Percentiles rank a stretch among this genome's conserved stretches.
phyloP scores from a whole-genome alignment of 2,329 filamentous ascomycete species.

The Chaetomiaceae sp. region DNA sequence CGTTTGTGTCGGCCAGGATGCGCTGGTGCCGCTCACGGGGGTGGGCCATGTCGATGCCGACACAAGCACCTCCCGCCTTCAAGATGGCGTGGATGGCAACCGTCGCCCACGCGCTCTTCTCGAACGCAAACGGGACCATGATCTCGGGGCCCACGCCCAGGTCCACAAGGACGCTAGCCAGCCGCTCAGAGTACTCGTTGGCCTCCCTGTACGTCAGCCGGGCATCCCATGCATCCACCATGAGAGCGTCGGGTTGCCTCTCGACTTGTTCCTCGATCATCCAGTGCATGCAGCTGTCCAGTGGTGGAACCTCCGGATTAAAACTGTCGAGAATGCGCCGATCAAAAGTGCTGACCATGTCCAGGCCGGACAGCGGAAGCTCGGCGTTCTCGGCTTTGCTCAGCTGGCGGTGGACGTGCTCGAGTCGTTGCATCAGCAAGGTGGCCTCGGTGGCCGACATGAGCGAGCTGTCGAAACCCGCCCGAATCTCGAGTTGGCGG shows the following conservation, averaged over 20 bases:
- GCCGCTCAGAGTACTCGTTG: conserved; percentile 12
- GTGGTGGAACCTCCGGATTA: conserved; percentile 25
- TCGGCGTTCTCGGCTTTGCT: too few relatives aligned
- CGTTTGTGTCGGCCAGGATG: neutral
- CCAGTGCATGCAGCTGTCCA: neutral
- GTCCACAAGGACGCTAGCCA: conserved; percentile 16
- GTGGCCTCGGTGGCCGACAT: too few relatives aligned
- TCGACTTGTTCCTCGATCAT: conserved; percentile 7
- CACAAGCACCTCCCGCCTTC: conserved; percentile 24
- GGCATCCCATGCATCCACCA: conserved; percentile 22
- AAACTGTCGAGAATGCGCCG: too few relatives aligned
- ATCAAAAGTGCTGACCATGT: too few relatives aligned
- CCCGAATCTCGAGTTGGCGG: too few relatives aligned
- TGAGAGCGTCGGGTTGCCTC: neutral
- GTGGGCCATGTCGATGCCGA: conserved; percentile 1
- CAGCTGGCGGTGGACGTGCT: too few relatives aligned
- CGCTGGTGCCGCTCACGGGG: conserved; percentile 4
- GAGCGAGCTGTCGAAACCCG: too few relatives aligned
- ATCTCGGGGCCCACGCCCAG: conserved; percentile 20
- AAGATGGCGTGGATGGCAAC: conserved; percentile 23
- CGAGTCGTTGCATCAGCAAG: too few relatives aligned
- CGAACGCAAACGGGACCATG: conserved; percentile 22
- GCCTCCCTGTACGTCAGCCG: conserved; percentile 17
- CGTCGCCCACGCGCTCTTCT: conserved; percentile 23
- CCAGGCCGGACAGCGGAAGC: too few relatives aligned